Evolutionary conservation across 495 filamentous ascomycete genomes (phyloP).

Genomic region (Hypoxylon perforatum): DNA sequence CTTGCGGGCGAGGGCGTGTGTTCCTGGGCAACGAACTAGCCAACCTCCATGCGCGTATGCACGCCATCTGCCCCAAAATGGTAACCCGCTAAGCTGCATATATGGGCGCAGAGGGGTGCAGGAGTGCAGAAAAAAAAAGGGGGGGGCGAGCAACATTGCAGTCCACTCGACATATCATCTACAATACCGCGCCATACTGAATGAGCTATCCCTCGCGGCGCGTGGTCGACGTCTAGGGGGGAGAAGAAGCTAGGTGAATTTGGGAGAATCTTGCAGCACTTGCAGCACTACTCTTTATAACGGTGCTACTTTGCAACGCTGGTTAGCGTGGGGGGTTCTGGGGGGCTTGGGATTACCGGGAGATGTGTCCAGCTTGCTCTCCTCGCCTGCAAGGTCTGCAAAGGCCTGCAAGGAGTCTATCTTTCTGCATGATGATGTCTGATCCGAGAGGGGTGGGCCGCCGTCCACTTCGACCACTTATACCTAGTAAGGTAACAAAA

Average conservation of each 20-base stretch:
- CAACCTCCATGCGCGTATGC: constrained; percentile 29
- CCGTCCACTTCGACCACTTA: constrained; percentile 17
- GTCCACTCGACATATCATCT: constrained; percentile 40
- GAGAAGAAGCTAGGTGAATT: constrained; percentile 37
- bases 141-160: constrained; percentile 37
- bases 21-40: constrained; percentile 33
- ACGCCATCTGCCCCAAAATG: constrained; percentile 34
- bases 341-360: constrained; percentile 31
- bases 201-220: constrained; percentile 36
- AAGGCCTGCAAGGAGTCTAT: constrained; percentile 38
- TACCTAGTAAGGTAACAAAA: too few relatives aligned
- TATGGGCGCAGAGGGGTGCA: neutral
- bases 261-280: constrained; percentile 40
- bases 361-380: constrained; percentile 35
- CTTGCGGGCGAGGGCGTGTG: too few relatives aligned
- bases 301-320: constrained; percentile 41
- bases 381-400: constrained; percentile 24
- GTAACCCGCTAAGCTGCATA: constrained; percentile 36
- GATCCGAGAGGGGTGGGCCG: constrained; percentile 26
- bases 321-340: constrained; percentile 34
- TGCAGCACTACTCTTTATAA: constrained; percentile 39
- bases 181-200: constrained; percentile 28
- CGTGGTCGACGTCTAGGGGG: constrained; percentile 32
- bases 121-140: constrained; percentile 23
- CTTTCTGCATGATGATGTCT: constrained; percentile 44